Base-by-base conservation (phyloP, 768 basidiomycete species). In the Heimioporus sp. region DNA sequence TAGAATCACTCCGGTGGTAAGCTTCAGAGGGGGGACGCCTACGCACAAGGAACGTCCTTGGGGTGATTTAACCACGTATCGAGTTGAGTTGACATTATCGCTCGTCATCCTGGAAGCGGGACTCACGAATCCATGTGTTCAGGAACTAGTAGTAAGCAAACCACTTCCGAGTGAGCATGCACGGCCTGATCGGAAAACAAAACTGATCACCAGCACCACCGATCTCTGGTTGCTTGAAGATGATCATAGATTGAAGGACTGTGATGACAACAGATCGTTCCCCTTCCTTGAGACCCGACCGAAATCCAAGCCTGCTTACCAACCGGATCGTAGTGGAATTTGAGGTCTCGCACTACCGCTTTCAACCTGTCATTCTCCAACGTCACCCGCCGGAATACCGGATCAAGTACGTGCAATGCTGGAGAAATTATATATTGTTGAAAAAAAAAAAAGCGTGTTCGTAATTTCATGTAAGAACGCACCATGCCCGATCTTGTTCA, bases 401-500 rank as follows among this genome's bases (percentile, higher is more conserved):
- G 86, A 60, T 98, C 95, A 5, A 92, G 76, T 53, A 88, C 81
- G 59, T 97, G 95, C 10, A 99, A 72, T 3, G 81, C 94, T 92
- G 28, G n/a, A 36, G 16, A 21, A 60, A 24, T 7, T 65, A 43
- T 16, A 31, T 38, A 12, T 0, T 10, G 40, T 52, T n/a, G n/a
- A 16, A 35, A 41, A 36, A n/a, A 34, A 37, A 36, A 16, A 2
- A 28, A 12, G 4, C 8, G 32, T 16, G 19, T 4, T 43, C 6
- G 3, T 28, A 28, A 7, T 28, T 28, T 5, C n/a, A 28, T 20
- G 5, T 16, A 47, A 34, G 13, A 34, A 54, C 60, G 36, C 59
- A 90, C 91, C 92, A 65, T 93, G 91, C 2, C 92, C 89, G 54
- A 95, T 93, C 80, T 99, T 99, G 72, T 99, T 99, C 24, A 98